phyloP scores from a whole-genome alignment of 2,329 filamentous ascomycete species.

The Cladosporium colombiae region DNA sequence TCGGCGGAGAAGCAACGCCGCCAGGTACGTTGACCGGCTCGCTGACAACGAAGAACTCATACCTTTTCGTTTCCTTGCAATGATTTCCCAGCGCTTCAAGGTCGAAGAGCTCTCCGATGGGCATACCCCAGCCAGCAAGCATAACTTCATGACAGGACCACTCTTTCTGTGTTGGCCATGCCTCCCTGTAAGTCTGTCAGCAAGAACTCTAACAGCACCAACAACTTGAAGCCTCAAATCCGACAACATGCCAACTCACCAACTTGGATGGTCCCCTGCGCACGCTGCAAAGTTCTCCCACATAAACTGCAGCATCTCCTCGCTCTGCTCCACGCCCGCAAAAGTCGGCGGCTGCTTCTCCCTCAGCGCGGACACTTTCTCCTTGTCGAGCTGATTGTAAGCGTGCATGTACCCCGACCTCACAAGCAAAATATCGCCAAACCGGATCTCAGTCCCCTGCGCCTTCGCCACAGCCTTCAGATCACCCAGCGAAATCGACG shows the following conservation, averaged over 20 bases:
- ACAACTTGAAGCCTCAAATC: not conserved
- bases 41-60: slow-evolving; percentile 32
- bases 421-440: slow-evolving; percentile 56
- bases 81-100: slow-evolving; percentile 34
- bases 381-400: slow-evolving; percentile 41
- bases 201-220: not conserved
- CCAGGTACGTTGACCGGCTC: slow-evolving; percentile 26
- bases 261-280: slow-evolving; percentile 42
- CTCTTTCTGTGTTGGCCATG: slow-evolving; percentile 41
- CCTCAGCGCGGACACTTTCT: slow-evolving; percentile 41
- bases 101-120: slow-evolving; percentile 40
- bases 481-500: slow-evolving; percentile 40
- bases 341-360: slow-evolving; percentile 44
- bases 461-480: slow-evolving; percentile 47
- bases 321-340: slow-evolving; percentile 51
- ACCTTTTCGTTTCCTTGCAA: slow-evolving; percentile 35
- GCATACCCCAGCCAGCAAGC: slow-evolving; percentile 30
- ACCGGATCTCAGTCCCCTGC: slow-evolving; percentile 56
- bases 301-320: slow-evolving; percentile 46
- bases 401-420: slow-evolving; percentile 51
- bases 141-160: slow-evolving; percentile 50
- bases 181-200: slow-evolving; percentile 26
- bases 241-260: slow-evolving; percentile 23
- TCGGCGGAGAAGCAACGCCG: slow-evolving; percentile 26
- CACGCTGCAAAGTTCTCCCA: slow-evolving; percentile 44